Evolutionary conservation across 768 basidiomycete genomes (phyloP).

Genomic region (Dacryopinax spathularia): DNA sequence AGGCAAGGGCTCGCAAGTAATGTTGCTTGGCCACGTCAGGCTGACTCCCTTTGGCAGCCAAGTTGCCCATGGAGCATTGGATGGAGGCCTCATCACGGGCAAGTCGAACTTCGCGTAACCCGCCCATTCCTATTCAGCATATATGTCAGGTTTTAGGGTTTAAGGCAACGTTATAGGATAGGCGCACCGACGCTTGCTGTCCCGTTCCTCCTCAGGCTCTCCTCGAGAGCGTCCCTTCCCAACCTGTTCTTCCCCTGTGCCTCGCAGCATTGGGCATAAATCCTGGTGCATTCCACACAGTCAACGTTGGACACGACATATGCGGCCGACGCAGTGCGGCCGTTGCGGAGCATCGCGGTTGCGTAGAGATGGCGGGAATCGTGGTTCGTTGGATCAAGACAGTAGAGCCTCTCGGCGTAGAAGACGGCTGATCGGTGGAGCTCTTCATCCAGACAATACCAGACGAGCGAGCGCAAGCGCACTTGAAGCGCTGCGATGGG

Average conservation of each 20-base stretch:
- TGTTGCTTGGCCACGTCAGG: slow-evolving; percentile 54
- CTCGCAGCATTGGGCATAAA: slow-evolving; percentile 64
- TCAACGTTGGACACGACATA: slow-evolving; percentile 51
- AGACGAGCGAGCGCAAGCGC: slow-evolving; percentile 37
- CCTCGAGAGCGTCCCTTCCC: slow-evolving; percentile 29
- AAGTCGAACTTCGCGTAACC: background rate
- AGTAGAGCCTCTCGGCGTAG: slow-evolving; percentile 74
- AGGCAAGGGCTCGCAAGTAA: slow-evolving; percentile 53
- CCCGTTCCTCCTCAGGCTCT: slow-evolving; percentile 34
- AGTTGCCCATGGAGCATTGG: slow-evolving; percentile 60
- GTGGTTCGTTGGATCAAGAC: slow-evolving; percentile 55
- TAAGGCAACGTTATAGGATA: background rate
- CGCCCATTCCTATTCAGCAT: background rate
- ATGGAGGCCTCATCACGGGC: slow-evolving; percentile 54
- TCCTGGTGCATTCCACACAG: slow-evolving; percentile 62
- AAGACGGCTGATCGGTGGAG: slow-evolving; percentile 70
- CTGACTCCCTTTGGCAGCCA: slow-evolving; percentile 67
- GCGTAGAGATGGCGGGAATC: slow-evolving; percentile 78
- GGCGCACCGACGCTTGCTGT: slow-evolving; percentile 29
- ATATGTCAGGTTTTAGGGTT: background rate
- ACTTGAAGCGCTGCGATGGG: background rate
- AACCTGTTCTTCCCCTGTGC: slow-evolving; percentile 60
- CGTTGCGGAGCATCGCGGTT: slow-evolving; percentile 51
- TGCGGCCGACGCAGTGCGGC: slow-evolving; percentile 61
- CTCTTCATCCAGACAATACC: slow-evolving; percentile 73